Percentiles rank a stretch among this genome's conserved stretches.
Conservation (phyloP, 2,329 filamentous ascomycete genomes). For the Stachybotrys chartarum region DNA sequence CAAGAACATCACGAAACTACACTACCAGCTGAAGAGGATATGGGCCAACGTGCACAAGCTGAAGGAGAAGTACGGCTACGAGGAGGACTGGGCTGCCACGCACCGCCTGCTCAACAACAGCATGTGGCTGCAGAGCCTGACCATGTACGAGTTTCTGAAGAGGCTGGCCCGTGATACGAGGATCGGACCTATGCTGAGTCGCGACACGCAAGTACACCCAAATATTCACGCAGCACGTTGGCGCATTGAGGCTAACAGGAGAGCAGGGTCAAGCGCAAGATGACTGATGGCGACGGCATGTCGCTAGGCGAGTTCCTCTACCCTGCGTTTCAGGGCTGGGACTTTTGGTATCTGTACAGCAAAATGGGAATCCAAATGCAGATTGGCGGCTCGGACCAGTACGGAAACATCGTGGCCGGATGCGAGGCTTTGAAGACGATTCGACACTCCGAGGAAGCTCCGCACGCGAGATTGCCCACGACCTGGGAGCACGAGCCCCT, state of each 20-base stretch:
- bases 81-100: constrained; percentile 56
- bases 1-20: constrained; percentile 61
- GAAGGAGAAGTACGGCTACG: constrained; percentile 57
- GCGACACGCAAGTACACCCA: constrained; percentile 65
- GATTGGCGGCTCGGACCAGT: constrained; percentile 93
- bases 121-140: constrained; percentile 68
- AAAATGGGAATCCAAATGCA: constrained; percentile 69
- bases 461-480: constrained; percentile 27
- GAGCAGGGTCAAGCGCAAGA: constrained; percentile 63
- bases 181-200: constrained; percentile 78
- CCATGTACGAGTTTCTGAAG: constrained; percentile 67
- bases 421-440: constrained; percentile 78
- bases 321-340: constrained; percentile 89
- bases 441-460: constrained; percentile 47
- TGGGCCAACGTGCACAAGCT: constrained; percentile 67
- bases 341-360: constrained; percentile 83
- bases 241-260: constrained; percentile 9
- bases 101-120: constrained; percentile 73
- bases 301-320: constrained; percentile 91
- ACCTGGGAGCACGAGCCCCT: constrained; percentile 53
- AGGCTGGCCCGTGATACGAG: constrained; percentile 67
- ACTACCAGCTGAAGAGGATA: constrained; percentile 62
- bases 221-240: background rate
- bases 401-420: constrained; percentile 88
- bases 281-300: constrained; percentile 85